A percentile compares a stretch with the other conserved stretches of the same genome.
phyloP scores from a whole-genome alignment of 768 basidiomycete genomes.

The Boletus rubroflammeus region DNA sequence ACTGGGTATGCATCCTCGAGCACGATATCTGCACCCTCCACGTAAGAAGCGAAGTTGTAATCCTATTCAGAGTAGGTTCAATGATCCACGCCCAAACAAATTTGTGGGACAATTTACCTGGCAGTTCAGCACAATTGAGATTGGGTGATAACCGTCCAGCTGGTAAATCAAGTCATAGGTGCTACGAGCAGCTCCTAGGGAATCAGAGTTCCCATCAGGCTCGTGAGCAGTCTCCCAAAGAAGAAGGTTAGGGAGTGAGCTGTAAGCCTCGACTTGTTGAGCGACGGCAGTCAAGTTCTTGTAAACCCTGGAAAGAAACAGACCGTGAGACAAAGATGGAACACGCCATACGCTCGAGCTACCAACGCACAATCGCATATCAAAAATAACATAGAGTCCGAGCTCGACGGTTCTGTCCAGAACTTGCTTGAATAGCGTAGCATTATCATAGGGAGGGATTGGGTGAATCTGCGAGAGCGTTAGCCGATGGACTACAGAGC shows the following conservation, averaged over 20 bases:
- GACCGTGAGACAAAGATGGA: neutral
- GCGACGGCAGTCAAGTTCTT: constrained; percentile 58
- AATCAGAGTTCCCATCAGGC: constrained; percentile 66
- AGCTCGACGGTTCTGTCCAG: constrained; percentile 16
- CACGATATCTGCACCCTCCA: constrained; percentile 64
- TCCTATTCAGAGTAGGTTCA: constrained; percentile 35
- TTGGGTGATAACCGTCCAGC: constrained; percentile 56
- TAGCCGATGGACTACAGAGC: constrained; percentile 9
- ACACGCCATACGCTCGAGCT: neutral
- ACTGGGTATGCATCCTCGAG: constrained; percentile 44
- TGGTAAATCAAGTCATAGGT: constrained; percentile 46
- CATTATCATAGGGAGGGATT: constrained; percentile 60
- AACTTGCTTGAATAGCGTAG: constrained; percentile 34
- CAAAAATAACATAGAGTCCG: constrained; percentile 66
- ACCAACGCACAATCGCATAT: constrained; percentile 57
- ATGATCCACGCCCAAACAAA: neutral
- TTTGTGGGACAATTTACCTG: constrained; percentile 11
- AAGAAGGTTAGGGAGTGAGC: constrained; percentile 62
- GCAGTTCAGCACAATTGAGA: constrained; percentile 54
- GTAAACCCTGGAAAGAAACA: constrained; percentile 41
- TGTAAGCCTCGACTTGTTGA: constrained; percentile 61
- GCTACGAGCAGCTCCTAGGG: constrained; percentile 49
- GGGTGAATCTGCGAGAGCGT: constrained; percentile 58
- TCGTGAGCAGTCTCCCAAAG: constrained; percentile 74
- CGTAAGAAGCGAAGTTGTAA: constrained; percentile 57